Conservation (phyloP, 176 grass and related monocot species). For the Rhynchospora breviuscula region DNA sequence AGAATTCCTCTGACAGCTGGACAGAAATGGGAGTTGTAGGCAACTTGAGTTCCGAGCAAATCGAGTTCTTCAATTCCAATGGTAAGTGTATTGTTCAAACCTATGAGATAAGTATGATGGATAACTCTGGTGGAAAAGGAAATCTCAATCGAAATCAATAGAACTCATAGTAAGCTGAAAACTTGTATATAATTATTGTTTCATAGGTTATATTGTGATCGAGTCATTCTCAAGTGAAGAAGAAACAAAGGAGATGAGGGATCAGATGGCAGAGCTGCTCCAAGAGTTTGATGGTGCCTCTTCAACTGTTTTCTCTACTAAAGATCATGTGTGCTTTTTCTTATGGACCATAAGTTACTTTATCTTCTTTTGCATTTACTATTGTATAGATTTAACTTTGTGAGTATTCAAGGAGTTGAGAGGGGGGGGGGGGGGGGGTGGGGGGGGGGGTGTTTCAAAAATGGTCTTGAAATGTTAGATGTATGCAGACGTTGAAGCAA, state of each 20-base stretch:
- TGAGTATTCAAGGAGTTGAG: neutral
- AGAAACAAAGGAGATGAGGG: slow-evolving; percentile 63
- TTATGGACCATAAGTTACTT: neutral
- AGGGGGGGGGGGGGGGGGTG: no score
- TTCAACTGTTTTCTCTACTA: slow-evolving; percentile 65
- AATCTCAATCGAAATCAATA: neutral
- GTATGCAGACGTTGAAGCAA: neutral
- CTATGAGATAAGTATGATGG: neutral
- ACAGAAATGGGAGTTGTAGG: slow-evolving; percentile 27
- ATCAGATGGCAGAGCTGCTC: slow-evolving; percentile 61
- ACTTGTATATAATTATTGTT: neutral
- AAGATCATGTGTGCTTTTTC: slow-evolving; percentile 60
- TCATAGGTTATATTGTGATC: slow-evolving; percentile 65
- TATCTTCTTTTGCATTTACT: neutral
- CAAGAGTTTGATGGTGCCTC: slow-evolving; percentile 49
- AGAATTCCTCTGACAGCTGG: neutral
- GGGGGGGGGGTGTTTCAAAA: no score
- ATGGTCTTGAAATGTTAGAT: neutral
- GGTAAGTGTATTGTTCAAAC: slow-evolving; percentile 29
- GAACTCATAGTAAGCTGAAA: slow-evolving; percentile 9
- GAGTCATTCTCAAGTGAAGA: slow-evolving; percentile 58
- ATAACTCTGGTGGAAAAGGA: neutral
- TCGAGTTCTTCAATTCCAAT: slow-evolving; percentile 58
- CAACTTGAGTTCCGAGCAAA: slow-evolving; percentile 55
- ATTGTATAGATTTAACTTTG: neutral